Conservation (phyloP, 2,329 filamentous ascomycete genomes). For the Myriosclerotinia curreyana region DNA sequence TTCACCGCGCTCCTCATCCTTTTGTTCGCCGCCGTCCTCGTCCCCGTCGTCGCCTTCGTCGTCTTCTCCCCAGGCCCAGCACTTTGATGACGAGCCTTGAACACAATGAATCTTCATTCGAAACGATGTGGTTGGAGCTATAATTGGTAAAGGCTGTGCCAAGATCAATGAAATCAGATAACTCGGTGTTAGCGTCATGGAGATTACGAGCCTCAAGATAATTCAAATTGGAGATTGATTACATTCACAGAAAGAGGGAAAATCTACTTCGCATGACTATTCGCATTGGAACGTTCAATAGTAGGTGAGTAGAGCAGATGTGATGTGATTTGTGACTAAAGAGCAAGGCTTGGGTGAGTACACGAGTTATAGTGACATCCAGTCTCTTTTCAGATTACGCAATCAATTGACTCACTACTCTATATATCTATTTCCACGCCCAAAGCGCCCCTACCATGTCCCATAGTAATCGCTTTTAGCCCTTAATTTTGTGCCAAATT, state of each 20-base stretch:
- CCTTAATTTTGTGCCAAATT: conserved; percentile 38
- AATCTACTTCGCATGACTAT: background rate
- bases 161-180: conserved; percentile 99
- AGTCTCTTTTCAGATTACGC: too few relatives aligned
- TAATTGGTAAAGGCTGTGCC: conserved; percentile 62
- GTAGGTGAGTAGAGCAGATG: background rate
- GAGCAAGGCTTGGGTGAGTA: too few relatives aligned
- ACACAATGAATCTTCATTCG: conserved; percentile 86
- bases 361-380: too few relatives aligned
- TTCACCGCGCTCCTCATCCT: background rate
- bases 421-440: too few relatives aligned
- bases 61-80: background rate
- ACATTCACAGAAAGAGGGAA: conserved; percentile 84
- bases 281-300: background rate
- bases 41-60: background rate
- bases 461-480: conserved; percentile 24
- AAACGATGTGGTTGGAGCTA: conserved; percentile 89
- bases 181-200: conserved; percentile 95
- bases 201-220: conserved; percentile 99
- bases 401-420: too few relatives aligned
- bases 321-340: too few relatives aligned
- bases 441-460: too few relatives aligned
- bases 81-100: background rate
- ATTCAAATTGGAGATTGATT: conserved; percentile 95
- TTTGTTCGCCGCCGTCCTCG: background rate